phyloP scores from a whole-genome alignment of 768 basidiomycete genomes.

The Psilocybe tampanensis region DNA sequence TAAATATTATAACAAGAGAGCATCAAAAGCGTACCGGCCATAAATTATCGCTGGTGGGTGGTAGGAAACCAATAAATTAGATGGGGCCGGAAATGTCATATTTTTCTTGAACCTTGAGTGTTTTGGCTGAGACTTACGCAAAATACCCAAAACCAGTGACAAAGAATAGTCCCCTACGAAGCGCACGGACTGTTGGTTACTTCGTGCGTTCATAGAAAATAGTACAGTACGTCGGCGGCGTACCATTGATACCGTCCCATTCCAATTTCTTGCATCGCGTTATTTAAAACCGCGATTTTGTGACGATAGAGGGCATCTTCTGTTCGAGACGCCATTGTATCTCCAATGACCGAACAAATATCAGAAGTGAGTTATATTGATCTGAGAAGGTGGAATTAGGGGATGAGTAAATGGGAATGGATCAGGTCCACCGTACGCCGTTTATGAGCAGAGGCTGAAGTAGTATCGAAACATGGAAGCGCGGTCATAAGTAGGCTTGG shows the following conservation, averaged over 20 bases:
- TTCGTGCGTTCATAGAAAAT: not conserved
- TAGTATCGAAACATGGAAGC: no score
- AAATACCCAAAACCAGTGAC: slow-evolving; percentile 35
- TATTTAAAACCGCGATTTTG: slow-evolving; percentile 19
- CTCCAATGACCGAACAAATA: no score
- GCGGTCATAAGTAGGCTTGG: no score
- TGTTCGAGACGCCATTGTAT: no score
- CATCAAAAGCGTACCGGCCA: slow-evolving; percentile 25
- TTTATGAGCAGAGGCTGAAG: no score
- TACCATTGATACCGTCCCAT: slow-evolving; percentile 37
- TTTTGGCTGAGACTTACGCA: slow-evolving; percentile 20
- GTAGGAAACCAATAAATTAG: not conserved
- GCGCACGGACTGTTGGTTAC: not conserved
- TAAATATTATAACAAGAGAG: not conserved
- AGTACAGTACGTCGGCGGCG: not conserved
- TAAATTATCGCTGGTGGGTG: slow-evolving; percentile 25
- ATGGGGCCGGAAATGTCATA: no score
- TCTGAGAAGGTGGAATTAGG: no score
- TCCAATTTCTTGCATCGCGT: slow-evolving; percentile 24
- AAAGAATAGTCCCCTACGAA: slow-evolving; percentile 26
- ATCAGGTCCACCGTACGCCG: no score
- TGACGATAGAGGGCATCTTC: slow-evolving; percentile 13
- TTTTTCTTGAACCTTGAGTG: no score
- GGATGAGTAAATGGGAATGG: no score
- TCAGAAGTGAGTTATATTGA: no score